Evolutionary conservation across 176 grass and related monocot genomes (phyloP).

Genomic region (Alloteropsis semialata): DNA sequence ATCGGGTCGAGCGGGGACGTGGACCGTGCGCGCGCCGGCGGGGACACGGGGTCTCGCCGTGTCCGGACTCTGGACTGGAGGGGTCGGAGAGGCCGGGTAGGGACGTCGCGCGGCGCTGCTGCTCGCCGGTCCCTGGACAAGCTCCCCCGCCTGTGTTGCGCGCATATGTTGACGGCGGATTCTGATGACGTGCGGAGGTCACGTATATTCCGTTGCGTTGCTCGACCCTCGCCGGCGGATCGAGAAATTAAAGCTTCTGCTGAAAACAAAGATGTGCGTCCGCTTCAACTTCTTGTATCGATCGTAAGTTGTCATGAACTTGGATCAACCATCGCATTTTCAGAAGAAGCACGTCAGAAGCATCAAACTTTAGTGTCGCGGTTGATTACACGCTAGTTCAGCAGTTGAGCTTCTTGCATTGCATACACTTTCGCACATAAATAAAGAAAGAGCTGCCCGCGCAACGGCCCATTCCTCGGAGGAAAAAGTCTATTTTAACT

Average conservation of each 20-base stretch:
- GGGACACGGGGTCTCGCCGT: constrained; percentile 16
- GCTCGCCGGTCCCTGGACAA: neutral
- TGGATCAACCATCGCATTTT: neutral
- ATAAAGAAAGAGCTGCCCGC: too few relatives aligned
- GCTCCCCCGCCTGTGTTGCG: neutral
- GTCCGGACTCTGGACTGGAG: too few relatives aligned
- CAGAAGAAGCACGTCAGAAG: neutral
- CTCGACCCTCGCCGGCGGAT: too few relatives aligned
- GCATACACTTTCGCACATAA: too few relatives aligned
- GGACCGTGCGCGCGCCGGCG: constrained; percentile 1
- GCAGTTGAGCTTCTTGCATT: too few relatives aligned
- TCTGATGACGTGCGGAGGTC: neutral
- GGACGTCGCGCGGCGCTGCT: neutral
- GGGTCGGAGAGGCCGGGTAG: neutral
- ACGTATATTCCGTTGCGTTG: neutral
- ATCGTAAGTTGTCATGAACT: neutral
- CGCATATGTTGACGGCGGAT: neutral
- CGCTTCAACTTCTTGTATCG: neutral
- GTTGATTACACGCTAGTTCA: too few relatives aligned
- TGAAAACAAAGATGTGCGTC: neutral
- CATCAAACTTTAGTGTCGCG: too few relatives aligned
- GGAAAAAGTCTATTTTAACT: too few relatives aligned
- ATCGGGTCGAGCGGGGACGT: neutral
- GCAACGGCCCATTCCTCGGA: too few relatives aligned
- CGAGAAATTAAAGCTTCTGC: neutral